These are phyloP conservation scores for Penicillium silybi DNA, from an alignment of 495 filamentous ascomycete genomes.

Conservation along the genomic window DNA sequence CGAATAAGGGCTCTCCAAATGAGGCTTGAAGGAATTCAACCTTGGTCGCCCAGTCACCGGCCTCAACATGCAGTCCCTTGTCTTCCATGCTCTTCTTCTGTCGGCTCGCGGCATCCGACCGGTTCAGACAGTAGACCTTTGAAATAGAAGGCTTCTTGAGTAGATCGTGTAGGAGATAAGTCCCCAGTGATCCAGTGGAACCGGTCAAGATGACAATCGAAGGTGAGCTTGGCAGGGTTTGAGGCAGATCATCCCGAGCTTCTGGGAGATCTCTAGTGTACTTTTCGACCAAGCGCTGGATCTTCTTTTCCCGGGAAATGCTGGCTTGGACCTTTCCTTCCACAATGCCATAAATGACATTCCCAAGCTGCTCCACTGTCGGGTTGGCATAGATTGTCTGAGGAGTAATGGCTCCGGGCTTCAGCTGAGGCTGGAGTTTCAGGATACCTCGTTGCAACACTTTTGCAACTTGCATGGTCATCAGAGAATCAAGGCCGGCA, in stretches of 20 bases:
- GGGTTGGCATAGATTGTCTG: conserved; percentile 33
- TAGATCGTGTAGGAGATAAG: conserved; percentile 50
- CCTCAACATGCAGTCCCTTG: conserved; percentile 14
- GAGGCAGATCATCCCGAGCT: not conserved
- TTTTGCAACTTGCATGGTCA: conserved; percentile 27
- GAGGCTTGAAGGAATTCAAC: conserved; percentile 50
- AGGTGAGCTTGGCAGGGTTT: not conserved
- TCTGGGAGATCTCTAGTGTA: conserved; percentile 23
- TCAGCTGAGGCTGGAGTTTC: not conserved
- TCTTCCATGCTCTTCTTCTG: conserved; percentile 18
- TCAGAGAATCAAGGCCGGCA: conserved; percentile 31
- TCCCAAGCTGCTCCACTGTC: conserved; percentile 21
- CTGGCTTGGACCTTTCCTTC: conserved; percentile 10
- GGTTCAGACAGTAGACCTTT: conserved; percentile 56
- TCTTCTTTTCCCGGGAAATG: conserved; percentile 16
- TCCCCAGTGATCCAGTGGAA: conserved; percentile 55
- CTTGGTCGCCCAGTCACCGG: conserved; percentile 10
- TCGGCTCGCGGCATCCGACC: conserved; percentile 24
- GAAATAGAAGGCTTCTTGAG: conserved; percentile 32
- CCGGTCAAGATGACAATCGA: conserved; percentile 48
- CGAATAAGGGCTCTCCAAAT: conserved; percentile 46
- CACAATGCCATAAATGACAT: conserved; percentile 13
- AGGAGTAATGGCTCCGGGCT: conserved; percentile 8
- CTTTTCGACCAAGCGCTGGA: conserved; percentile 17
- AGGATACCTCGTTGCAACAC: conserved; percentile 17